Conservation (phyloP, 176 grass and related monocot species). For the Thinopyrum elongatum region DNA sequence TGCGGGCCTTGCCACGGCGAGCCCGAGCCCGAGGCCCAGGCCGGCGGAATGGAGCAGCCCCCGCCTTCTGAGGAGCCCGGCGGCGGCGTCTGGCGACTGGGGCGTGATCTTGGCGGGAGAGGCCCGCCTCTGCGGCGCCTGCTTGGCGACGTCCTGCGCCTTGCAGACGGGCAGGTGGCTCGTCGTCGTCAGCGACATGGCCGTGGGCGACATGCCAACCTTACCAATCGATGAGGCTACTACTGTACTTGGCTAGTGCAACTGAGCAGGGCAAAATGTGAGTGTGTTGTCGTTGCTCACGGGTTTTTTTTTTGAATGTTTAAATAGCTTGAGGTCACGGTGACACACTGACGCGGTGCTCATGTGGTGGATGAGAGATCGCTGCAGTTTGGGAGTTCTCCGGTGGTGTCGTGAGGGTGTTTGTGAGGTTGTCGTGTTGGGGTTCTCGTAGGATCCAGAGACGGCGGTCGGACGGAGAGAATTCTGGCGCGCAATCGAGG, state of each 20-base stretch:
- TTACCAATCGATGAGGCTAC: not conserved
- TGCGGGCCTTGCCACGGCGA: not conserved
- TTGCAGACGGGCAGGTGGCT: conserved; percentile 48
- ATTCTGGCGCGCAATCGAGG: not conserved
- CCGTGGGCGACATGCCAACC: conserved; percentile 29
- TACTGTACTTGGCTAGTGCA: not conserved
- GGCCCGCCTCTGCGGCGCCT: conserved; percentile 9
- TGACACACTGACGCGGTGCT: not conserved
- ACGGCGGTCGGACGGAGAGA: not conserved
- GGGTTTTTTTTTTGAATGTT: conserved; percentile 24
- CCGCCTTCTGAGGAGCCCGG: conserved; percentile 30
- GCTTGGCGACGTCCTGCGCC: conserved; percentile 48
- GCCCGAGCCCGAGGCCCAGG: conserved; percentile 40
- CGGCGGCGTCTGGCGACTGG: not conserved
- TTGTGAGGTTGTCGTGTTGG: not conserved
- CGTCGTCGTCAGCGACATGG: conserved; percentile 47
- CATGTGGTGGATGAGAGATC: not conserved
- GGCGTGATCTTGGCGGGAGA: not conserved
- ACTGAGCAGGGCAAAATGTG: not conserved
- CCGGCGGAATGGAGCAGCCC: conserved; percentile 48
- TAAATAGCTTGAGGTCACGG: conserved; percentile 28
- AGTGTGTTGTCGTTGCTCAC: not conserved
- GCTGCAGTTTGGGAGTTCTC: not conserved
- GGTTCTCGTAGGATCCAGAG: conserved; percentile 30
- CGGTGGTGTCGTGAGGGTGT: conserved; percentile 20